Base-by-base conservation (phyloP, 768 basidiomycete species). In the Tricholoma terreum region DNA sequence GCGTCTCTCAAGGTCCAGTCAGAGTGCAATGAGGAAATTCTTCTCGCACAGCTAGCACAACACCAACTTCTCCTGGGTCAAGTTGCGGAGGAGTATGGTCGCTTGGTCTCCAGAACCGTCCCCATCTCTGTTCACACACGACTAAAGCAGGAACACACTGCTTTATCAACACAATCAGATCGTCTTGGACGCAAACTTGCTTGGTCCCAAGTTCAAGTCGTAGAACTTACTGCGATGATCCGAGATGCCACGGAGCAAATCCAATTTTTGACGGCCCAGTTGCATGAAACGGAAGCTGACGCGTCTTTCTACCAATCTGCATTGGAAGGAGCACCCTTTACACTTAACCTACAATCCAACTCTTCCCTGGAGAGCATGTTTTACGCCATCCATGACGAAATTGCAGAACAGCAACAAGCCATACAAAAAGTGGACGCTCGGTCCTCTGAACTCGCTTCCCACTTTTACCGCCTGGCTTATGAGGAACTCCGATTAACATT, bases 111-210 rank as follows among this genome's bases (percentile, higher is more conserved):
- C 6, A 67, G 72, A 30, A 76, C 80, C 2, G 74, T 84, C 11
- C 62, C 77, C 6, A 59, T 63, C 40, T 59, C 69, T 21, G 66
- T 70, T 1, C 71, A 81, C 58, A 64, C 65, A 17, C 59, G 64
- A 6, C 73, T 87, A 34, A 74, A 75, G 65, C 69, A 73, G 31
- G 73, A 78, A 27, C 69, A 79, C 56, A 54, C 70, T 1, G 60
- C 67, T 4, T 58, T 78, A 30, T 78, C 78, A 54, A 60, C 81
- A 9, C 78, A 75, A 7, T 70, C 74, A 22, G 68, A 76, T 24
- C 83, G 87, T 27, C 71, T 89, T 11, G 83, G 87, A 62, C 83
- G 89, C 58, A 89, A 86, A 67, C 73, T 89, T 12, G 82, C 81
- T 38, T 87, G 86, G 63, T 76, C 86, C 4, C 84, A 89, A 55